Base-by-base conservation (phyloP, 768 basidiomycete genomes). In the Phaffia australis region DNA sequence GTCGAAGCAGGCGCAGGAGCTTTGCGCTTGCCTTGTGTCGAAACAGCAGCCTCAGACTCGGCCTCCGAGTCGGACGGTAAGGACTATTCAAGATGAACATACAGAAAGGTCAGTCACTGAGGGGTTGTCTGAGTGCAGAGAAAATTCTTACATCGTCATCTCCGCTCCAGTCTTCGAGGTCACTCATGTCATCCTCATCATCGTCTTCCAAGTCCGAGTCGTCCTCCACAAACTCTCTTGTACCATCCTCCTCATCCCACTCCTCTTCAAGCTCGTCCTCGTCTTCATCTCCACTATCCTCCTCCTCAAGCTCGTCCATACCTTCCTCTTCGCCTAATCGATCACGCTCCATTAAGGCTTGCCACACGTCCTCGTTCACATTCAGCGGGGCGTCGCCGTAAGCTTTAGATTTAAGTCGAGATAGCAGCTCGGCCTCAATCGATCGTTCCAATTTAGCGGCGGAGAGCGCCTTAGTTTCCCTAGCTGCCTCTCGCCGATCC, bases 351-450 rank as follows among this genome's bases (percentile, higher is more conserved):
- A 98, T 79, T 61, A 99, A 86, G 2, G 88, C 85, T 70, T 85
- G 84, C 95, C 95, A 98, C 11, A 98, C 92, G 51, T 81, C 85
- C 78, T 99, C 95, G 77, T 99, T 98, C 66, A 99, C 93, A 76
- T 99, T 98, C 54, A 99, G 82, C 16, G 95, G 95, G 46, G 88
- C 87, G 73, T 98, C 94, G 52, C 95, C 94, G 74, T 99, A 98
- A 21, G 94, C 93, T 77, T 95, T 95, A 62, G 87, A 87, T 79
- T 93, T 92, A 23, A 99, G 82, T 21, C 95, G 88, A 72, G 94
- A 91, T 56, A 99, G 84, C 29, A 98, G 84, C 74, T 99, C 95
- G 74, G 90, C 90, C 76, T 97, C 88, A 72, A 99, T 97, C 16
- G 89, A 88, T 66, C 85, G 86, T 76, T 99, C 95, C 49, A 99